Evolutionary conservation across 2,329 filamentous ascomycete species (phyloP).

Genomic region (Calonectria fujianensis): DNA sequence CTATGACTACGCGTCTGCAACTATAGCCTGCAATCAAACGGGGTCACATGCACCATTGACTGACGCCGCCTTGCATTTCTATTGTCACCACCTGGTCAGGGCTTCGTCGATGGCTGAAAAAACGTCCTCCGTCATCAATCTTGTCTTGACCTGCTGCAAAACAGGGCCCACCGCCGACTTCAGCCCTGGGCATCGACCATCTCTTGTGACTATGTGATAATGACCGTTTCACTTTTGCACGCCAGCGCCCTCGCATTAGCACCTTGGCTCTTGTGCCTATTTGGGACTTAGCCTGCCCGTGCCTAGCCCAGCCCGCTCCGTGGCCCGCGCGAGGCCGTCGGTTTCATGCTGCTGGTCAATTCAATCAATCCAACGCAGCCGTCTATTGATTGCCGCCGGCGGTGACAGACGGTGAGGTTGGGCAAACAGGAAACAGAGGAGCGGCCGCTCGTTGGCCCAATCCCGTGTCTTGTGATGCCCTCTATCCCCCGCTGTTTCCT

Average conservation of each 20-base stretch:
- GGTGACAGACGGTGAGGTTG: conserved; percentile 30
- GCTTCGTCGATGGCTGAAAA: conserved; percentile 25
- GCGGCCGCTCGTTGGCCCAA: conserved; percentile 3
- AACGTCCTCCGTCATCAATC: conserved; percentile 22
- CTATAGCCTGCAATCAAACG: conserved; percentile 21
- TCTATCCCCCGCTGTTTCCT: conserved; percentile 3
- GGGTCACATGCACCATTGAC: conserved; percentile 22
- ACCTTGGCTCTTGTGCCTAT: conserved; percentile 39
- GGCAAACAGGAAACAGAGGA: not conserved
- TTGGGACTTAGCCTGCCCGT: conserved; percentile 35
- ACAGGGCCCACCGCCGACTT: conserved; percentile 26
- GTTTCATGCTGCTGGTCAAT: conserved; percentile 47
- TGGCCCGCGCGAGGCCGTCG: conserved; percentile 45
- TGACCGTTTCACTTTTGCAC: conserved; percentile 25
- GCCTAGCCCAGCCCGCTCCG: conserved; percentile 40
- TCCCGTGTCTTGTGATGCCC: conserved; percentile 2
- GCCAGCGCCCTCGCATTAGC: conserved; percentile 45
- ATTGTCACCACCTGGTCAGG: conserved; percentile 6
- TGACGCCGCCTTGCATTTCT: conserved; percentile 18
- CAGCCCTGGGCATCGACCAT: conserved; percentile 35
- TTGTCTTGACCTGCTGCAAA: not conserved
- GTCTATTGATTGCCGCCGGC: conserved; percentile 24
- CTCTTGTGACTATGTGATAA: conserved; percentile 33
- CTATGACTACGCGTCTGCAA: conserved; percentile 2
- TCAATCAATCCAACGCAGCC: conserved; percentile 31